Conservation (phyloP, 192 early-diverging fungal species). For the Entomortierella beljakovae region DNA sequence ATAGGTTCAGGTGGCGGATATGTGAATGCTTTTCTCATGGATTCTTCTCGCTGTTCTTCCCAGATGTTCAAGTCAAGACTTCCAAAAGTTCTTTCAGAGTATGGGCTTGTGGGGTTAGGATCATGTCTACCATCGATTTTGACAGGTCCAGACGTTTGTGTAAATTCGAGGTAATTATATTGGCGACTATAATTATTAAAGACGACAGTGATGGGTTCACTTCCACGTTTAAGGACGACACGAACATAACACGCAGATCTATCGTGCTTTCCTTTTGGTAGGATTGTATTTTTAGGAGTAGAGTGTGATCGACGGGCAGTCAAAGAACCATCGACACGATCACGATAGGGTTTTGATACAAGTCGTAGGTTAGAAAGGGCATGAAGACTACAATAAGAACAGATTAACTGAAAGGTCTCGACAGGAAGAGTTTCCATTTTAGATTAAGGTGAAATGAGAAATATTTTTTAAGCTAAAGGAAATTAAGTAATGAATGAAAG, state of each 20-base stretch:
- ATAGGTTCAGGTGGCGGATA: not conserved
- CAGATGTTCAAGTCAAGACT: conserved; percentile 31
- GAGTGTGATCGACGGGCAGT: conserved; percentile 27
- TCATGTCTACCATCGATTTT: not conserved
- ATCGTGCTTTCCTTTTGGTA: conserved; percentile 13
- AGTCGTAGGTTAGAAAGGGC: conserved; percentile 25
- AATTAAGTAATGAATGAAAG: not conserved
- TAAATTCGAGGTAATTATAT: conserved; percentile 47
- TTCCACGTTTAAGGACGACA: conserved; percentile 11
- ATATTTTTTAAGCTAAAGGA: not conserved
- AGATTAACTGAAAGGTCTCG: conserved; percentile 41
- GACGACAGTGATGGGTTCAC: conserved; percentile 32
- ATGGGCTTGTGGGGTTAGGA: not conserved
- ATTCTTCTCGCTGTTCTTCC: conserved; percentile 20
- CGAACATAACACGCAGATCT: conserved; percentile 34
- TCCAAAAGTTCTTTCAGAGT: conserved; percentile 6
- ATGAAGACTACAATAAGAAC: conserved; percentile 34
- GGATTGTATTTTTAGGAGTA: not conserved
- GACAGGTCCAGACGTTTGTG: not conserved
- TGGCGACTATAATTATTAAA: conserved; percentile 27
- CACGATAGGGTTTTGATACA: conserved; percentile 30
- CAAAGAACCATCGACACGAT: conserved; percentile 37
- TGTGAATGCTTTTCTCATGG: not conserved
- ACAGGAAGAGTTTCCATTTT: conserved; percentile 27
- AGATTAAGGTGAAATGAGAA: conserved; percentile 1